A percentile compares a stretch with the other conserved stretches of the same genome.
These are phyloP conservation scores for Xylaria castorea DNA, from an alignment of 495 filamentous ascomycete genomes.

Conservation along the genomic window DNA sequence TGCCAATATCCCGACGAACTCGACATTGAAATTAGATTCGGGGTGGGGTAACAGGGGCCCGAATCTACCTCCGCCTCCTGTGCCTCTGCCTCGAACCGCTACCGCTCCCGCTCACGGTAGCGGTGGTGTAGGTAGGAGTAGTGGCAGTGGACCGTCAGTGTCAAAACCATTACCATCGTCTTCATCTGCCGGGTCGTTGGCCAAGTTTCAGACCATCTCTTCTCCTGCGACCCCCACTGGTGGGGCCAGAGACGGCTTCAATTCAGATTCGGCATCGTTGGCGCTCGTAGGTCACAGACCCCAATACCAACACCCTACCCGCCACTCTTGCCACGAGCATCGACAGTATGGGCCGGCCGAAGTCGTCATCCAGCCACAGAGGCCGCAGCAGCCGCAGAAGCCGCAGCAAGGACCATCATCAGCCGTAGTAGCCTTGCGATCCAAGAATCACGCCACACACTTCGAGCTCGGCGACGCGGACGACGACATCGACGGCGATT, in stretches of 20 bases:
- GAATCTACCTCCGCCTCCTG: conserved; percentile 20
- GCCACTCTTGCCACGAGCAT: conserved; percentile 24
- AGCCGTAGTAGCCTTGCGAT: neutral
- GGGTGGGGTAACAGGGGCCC: neutral
- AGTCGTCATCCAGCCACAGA: conserved; percentile 19
- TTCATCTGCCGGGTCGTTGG: conserved; percentile 6
- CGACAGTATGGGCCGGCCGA: conserved; percentile 23
- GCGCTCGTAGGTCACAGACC: neutral
- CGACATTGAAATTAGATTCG: neutral
- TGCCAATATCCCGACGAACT: conserved; percentile 14
- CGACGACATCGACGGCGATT: conserved; percentile 12
- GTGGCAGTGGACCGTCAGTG: conserved; percentile 3
- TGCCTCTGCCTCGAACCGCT: conserved; percentile 13
- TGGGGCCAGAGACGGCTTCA: neutral
- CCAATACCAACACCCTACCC: neutral
- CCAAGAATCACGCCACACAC: neutral
- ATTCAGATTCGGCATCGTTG: neutral
- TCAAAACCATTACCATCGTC: conserved; percentile 17
- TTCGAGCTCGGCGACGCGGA: conserved; percentile 19
- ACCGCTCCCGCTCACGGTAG: neutral
- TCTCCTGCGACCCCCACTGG: neutral
- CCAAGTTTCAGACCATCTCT: conserved; percentile 3
- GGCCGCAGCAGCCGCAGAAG: conserved; percentile 4
- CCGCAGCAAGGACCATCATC: neutral
- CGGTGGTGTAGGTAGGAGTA: neutral